Evolutionary conservation across 345 rosid genomes (phyloP).

Genomic region (Hypericum androsaemum): DNA sequence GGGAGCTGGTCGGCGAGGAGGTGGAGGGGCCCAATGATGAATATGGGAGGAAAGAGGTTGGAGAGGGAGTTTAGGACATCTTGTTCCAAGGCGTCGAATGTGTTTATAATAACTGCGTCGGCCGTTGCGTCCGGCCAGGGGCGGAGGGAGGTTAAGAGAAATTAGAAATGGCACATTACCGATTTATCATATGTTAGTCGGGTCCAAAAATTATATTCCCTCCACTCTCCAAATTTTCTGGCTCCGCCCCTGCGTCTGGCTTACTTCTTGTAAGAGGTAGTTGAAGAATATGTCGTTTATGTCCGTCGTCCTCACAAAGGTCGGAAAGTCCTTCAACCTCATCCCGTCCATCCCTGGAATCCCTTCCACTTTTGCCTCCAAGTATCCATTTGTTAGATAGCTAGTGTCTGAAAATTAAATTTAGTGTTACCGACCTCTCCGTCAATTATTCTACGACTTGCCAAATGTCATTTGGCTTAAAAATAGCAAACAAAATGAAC

Average conservation of each 20-base stretch:
- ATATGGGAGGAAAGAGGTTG: neutral
- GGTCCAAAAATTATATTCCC: too few relatives aligned
- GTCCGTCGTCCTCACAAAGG: constrained; percentile 2
- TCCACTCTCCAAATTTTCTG: too few relatives aligned
- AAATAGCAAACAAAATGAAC: too few relatives aligned
- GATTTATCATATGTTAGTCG: too few relatives aligned
- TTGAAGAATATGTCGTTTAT: constrained; percentile 1
- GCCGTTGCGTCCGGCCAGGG: too few relatives aligned
- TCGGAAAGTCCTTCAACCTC: constrained; percentile 2
- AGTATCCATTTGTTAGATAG: neutral
- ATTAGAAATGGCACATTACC: too few relatives aligned
- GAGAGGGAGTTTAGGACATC: neutral
- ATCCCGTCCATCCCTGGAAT: constrained; percentile 5
- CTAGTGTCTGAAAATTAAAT: neutral
- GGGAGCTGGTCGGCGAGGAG: constrained; percentile 2
- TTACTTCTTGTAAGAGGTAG: neutral
- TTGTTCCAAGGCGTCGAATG: neutral
- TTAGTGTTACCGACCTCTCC: too few relatives aligned
- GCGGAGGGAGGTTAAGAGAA: too few relatives aligned
- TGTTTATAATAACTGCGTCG: neutral
- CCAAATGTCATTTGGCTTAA: too few relatives aligned
- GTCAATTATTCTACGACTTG: too few relatives aligned
- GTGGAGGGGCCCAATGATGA: constrained; percentile 6
- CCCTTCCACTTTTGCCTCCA: neutral
- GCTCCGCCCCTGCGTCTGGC: neutral